Evolutionary conservation across 306 rosid genomes (phyloP), one percentile per base, ranked within the genome.

Genomic region (Citrullus colocynthis): DNA sequence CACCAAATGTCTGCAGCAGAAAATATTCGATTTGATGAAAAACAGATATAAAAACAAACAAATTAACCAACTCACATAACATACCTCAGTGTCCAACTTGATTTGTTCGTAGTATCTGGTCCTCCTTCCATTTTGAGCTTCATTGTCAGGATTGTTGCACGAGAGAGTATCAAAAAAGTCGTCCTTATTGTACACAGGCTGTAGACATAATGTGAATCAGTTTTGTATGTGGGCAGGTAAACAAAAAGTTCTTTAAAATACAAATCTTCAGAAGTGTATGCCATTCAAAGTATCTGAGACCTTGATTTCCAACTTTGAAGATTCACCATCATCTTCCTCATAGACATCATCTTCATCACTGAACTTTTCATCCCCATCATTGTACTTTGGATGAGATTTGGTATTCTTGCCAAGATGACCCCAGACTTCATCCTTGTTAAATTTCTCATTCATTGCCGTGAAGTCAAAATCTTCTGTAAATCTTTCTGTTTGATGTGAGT

Each of bases 341-440:
- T 87, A 85, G 54, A 32, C 36, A 32, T 87, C 88, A 30, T 88
- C 89, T 80, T 87, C 96, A 66, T 89, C 90, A 42, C 78, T 82
- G 66, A 70, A 55, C 51, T 86, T 86, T 81, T 83, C 93, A 83
- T 93, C 91, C 72, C 81, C 88, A 11, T 86, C 93, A 52, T 51
- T 88, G 36, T 86, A 92, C 79, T 83, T 90, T 37, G 84, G 78
- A 71, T 71, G 77, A 78, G 87, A 82, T 84, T 88, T 92, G 49
- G 54, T 85, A 78, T 80, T 85, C 86, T 90, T 95, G 70, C 97
- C 98, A 66, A 95, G 96, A 85, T 92, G 89, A 72, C 92, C 97
- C 99, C 99, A 95, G n/a, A 92, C 97, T 86, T 95, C 97, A 81
- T 95, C 99, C 91, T 95, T 95, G 56, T 92, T 95, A 80, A 95